These are phyloP conservation scores for Tolypocladium tropicale DNA, from an alignment of 2,329 filamentous ascomycete genomes.

Conservation along the genomic window DNA sequence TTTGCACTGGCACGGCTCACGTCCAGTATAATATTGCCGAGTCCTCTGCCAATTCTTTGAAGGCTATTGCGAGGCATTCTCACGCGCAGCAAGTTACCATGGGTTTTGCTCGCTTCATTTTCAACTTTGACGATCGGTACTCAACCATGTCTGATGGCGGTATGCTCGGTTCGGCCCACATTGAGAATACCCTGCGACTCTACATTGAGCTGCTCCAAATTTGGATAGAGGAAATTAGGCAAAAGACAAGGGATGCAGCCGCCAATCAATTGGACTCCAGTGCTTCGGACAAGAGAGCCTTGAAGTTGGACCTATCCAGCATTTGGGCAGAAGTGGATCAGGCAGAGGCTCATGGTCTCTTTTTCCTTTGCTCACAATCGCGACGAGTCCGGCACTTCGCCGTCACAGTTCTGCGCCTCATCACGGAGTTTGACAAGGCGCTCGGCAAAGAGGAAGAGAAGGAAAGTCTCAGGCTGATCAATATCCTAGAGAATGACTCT, in stretches of 20 bases:
- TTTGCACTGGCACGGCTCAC: conserved; percentile 95
- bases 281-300: conserved; percentile 56
- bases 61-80: conserved; percentile 87
- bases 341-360: conserved; percentile 90
- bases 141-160: conserved; percentile 97
- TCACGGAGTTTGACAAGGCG: conserved; percentile 86
- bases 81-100: conserved; percentile 94
- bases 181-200: conserved; percentile 83
- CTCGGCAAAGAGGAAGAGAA: conserved; percentile 62
- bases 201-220: conserved; percentile 92
- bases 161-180: conserved; percentile 87
- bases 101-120: conserved; percentile 94
- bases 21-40: conserved; percentile 85
- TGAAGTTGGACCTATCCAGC: conserved; percentile 75
- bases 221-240: conserved; percentile 94
- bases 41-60: conserved; percentile 85
- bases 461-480: conserved; percentile 67
- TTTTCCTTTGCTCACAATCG: conserved; percentile 95
- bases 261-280: conserved; percentile 54
- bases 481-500: conserved; percentile 84
- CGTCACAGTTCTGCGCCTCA: conserved; percentile 81
- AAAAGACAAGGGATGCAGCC: conserved; percentile 67
- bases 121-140: conserved; percentile 96
- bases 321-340: conserved; percentile 93
- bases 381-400: conserved; percentile 80